phyloP scores from a whole-genome alignment of 2,329 filamentous ascomycete species.

The Fusarium sp. region DNA sequence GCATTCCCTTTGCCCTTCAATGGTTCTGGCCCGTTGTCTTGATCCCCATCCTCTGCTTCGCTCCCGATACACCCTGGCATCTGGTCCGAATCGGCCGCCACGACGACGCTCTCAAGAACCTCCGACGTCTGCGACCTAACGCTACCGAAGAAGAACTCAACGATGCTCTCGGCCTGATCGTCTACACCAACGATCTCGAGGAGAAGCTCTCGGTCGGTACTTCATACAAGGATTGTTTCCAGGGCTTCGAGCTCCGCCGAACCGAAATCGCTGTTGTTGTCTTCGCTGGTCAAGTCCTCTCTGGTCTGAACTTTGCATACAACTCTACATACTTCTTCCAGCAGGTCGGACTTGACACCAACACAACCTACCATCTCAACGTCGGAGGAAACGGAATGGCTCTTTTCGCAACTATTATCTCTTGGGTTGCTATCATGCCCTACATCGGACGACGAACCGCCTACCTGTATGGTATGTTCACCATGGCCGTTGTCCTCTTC shows the following conservation, averaged over 20 bases:
- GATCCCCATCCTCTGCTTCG: slow-evolving; percentile 54
- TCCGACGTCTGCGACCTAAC: slow-evolving; percentile 48
- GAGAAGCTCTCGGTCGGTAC: slow-evolving; percentile 52
- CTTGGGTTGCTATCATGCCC: slow-evolving; percentile 57
- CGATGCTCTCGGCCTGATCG: slow-evolving; percentile 55
- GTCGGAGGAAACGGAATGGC: slow-evolving; percentile 56
- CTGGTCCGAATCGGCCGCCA: slow-evolving; percentile 52
- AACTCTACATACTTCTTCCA: slow-evolving; percentile 58
- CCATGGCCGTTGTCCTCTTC: slow-evolving; percentile 54
- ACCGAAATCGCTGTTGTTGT: slow-evolving; percentile 53
- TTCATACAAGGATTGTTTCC: slow-evolving; percentile 59
- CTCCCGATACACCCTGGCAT: slow-evolving; percentile 62
- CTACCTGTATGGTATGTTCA: slow-evolving; percentile 58
- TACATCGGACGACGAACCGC: slow-evolving; percentile 59
- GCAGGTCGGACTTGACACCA: slow-evolving; percentile 50
- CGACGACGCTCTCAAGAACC: slow-evolving; percentile 50
- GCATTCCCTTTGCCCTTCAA: slow-evolving; percentile 61
- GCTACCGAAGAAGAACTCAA: slow-evolving; percentile 49
- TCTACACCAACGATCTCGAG: slow-evolving; percentile 57
- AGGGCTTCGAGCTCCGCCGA: slow-evolving; percentile 54
- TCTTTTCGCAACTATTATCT: slow-evolving; percentile 57
- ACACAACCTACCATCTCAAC: slow-evolving; percentile 51
- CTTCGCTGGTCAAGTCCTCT: slow-evolving; percentile 53
- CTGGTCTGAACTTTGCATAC: slow-evolving; percentile 53
- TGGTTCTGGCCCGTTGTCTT: slow-evolving; percentile 61